phyloP scores from a whole-genome alignment of 495 filamentous ascomycete species.

The Geoglossum glabrum region DNA sequence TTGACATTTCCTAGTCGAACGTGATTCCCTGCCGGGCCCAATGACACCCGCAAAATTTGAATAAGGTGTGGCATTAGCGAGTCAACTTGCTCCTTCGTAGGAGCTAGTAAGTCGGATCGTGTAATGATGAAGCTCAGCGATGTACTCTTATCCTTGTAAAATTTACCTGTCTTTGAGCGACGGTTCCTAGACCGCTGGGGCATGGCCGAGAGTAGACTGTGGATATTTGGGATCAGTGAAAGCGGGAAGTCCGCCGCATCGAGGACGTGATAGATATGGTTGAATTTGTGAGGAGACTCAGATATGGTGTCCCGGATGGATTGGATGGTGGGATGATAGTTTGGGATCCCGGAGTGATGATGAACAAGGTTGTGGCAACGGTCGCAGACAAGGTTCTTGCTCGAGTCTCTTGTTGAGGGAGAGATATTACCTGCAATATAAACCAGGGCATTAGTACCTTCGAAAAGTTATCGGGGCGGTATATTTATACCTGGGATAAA shows the following conservation, averaged over 20 bases:
- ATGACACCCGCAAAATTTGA: constrained; percentile 46
- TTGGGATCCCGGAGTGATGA: constrained; percentile 45
- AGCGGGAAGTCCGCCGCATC: constrained; percentile 95
- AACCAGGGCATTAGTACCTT: background rate
- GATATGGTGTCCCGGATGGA: constrained; percentile 63
- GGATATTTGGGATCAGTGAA: constrained; percentile 54
- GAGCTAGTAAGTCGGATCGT: constrained; percentile 65
- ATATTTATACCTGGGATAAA: background rate
- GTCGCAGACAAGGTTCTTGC: constrained; percentile 36
- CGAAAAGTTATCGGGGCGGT: background rate
- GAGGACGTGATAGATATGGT: constrained; percentile 93
- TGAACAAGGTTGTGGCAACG: constrained; percentile 69
- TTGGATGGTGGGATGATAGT: constrained; percentile 55
- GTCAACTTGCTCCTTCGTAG: constrained; percentile 61
- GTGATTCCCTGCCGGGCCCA: constrained; percentile 38
- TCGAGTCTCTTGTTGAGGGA: background rate
- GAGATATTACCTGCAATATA: background rate
- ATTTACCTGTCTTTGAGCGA: constrained; percentile 42
- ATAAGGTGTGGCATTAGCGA: constrained; percentile 62
- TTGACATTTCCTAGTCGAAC: constrained; percentile 63
- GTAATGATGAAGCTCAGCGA: constrained; percentile 83
- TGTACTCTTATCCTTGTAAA: constrained; percentile 33
- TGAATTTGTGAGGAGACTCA: constrained; percentile 66
- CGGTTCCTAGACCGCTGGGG: constrained; percentile 59
- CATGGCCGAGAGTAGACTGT: constrained; percentile 34